phyloP scores from a whole-genome alignment of 441 rosid genomes.

The Gossypium laxum region DNA sequence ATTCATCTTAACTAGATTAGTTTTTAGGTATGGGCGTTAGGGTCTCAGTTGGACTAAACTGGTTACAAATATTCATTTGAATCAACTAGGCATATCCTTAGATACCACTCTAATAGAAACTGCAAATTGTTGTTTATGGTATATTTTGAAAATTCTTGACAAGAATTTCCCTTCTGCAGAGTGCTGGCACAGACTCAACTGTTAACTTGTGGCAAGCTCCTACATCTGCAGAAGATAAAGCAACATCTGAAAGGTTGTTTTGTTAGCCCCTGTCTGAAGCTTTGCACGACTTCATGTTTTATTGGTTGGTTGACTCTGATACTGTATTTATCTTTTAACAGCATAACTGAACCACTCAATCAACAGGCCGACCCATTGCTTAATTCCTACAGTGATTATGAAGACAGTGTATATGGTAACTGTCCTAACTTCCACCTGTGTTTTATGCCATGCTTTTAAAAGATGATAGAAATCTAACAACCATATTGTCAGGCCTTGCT shows the following conservation, averaged over 20 bases:
- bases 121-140: neutral
- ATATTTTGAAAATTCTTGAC: slow-evolving; percentile 17
- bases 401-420: slow-evolving; percentile 80
- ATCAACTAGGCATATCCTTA: slow-evolving; percentile 1
- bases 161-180: slow-evolving; percentile 39
- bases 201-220: slow-evolving; percentile 80
- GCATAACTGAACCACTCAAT: slow-evolving; percentile 37
- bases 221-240: slow-evolving; percentile 34
- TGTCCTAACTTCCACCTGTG: slow-evolving; percentile 8
- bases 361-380: slow-evolving; percentile 45
- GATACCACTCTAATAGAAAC: neutral
- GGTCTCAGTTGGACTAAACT: neutral
- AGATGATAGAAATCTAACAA: neutral
- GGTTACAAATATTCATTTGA: neutral
- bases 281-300: slow-evolving; percentile 4
- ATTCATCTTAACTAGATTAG: neutral
- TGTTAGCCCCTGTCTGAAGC: neutral
- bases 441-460: slow-evolving; percentile 1
- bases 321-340: slow-evolving; percentile 22
- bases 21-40: neutral
- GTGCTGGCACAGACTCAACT: slow-evolving; percentile 80
- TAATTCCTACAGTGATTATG: slow-evolving; percentile 66
- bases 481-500: slow-evolving; percentile 53
- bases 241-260: slow-evolving; percentile 39
- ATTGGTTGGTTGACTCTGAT: slow-evolving; percentile 3